Evolutionary conservation across 768 basidiomycete genomes (phyloP), one percentile per base, ranked within the genome.

Genomic region (Boletus subparvulus): DNA sequence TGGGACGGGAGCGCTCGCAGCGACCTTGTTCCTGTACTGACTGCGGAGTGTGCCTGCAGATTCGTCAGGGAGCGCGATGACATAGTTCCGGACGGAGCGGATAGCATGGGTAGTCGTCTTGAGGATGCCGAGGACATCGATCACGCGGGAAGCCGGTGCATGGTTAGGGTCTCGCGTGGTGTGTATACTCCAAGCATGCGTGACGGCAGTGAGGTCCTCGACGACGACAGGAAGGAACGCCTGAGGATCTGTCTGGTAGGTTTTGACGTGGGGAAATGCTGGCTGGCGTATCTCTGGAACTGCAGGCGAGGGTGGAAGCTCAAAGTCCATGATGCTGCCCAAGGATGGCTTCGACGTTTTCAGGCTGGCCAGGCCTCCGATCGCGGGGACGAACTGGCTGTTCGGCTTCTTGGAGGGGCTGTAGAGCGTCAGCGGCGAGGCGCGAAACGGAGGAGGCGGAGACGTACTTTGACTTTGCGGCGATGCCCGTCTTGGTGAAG

Each of bases 401-500:
- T 82, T 75, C 2, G 77, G 70, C 71, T 84, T 86, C 59, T 79
- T 78, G 43, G 74, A 62, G 43, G 75, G 71, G 59, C 78, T 80
- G 56, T 48, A 61, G 33, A 54, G 43, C 28, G 2, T 65, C 45
- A 63, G 61, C 48, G 47, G 50, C 24, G 52, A 56, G 33, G 13
- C 5, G 16, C 6, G 36, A 12, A 21, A 17, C 12, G 30, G 46
- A 54, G 24, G 41, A n/a, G 45, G 36, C 14, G 32, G 46, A 51
- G n/a, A 64, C 87, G 75, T 74, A 88, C 92, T 83, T 82, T 73
- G 80, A 80, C 76, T 86, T 84, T 35, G 87, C 79, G 26, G 80
- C 80, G 52, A 94, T 80, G 2, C 92, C 92, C 0, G 90, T 85
- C 80, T 94, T 94, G 9, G 90, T 92, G 66, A 95, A 98, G 69